Evolutionary conservation across 768 basidiomycete genomes (phyloP).

Genomic region (Trichaptum fuscoviolaceum): DNA sequence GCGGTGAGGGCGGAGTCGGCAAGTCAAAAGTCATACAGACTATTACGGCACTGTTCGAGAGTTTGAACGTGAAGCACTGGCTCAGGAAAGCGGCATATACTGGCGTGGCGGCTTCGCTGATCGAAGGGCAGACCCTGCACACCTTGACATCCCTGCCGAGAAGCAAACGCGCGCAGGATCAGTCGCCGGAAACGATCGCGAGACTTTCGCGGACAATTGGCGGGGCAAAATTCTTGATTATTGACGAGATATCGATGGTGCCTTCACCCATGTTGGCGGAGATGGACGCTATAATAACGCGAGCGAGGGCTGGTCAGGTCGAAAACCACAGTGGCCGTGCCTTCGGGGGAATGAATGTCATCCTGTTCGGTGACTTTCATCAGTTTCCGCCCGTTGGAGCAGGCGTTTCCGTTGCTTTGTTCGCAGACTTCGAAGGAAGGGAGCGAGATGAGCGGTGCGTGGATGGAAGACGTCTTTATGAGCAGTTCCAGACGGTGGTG

Average conservation of each 20-base stretch:
- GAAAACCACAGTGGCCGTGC: constrained; percentile 6
- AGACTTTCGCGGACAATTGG: constrained; percentile 8
- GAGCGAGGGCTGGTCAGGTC: constrained; percentile 10
- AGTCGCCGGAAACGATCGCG: constrained; percentile 7
- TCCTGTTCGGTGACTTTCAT: constrained; percentile 38
- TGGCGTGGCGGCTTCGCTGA: constrained; percentile 35
- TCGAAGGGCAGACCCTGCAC: constrained; percentile 33
- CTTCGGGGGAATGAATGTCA: constrained; percentile 29
- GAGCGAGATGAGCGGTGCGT: background rate
- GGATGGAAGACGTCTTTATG: constrained; percentile 21
- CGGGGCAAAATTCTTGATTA: constrained; percentile 11
- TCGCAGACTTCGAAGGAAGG: background rate
- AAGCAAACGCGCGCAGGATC: constrained; percentile 10
- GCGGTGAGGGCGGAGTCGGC: constrained; percentile 39
- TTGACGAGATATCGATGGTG: constrained; percentile 10
- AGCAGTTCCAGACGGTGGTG: constrained; percentile 28
- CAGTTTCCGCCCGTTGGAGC: constrained; percentile 39
- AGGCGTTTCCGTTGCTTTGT: background rate
- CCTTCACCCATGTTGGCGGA: constrained; percentile 8
- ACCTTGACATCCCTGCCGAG: background rate
- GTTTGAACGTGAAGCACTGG: background rate
- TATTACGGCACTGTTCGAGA: constrained; percentile 29
- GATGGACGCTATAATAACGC: background rate
- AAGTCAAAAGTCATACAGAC: constrained; percentile 38
- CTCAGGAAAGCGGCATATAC: constrained; percentile 35